Evolutionary conservation across 768 basidiomycete genomes (phyloP).

Genomic region (Boletellus ananas): DNA sequence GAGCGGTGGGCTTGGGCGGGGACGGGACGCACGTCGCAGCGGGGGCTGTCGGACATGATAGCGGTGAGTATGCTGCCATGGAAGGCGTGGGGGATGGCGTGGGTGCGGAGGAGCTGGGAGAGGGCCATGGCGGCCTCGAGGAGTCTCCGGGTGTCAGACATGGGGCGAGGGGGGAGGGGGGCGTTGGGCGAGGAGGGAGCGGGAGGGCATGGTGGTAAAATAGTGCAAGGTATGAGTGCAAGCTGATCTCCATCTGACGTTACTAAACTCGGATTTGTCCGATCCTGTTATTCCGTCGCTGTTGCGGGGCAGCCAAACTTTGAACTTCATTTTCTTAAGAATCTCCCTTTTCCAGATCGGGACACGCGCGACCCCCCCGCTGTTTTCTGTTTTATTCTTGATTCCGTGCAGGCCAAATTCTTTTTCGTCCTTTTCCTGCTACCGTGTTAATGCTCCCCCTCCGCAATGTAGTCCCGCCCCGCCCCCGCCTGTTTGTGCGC

Average conservation of each 20-base stretch:
- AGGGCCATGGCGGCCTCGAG: slow-evolving; percentile 76
- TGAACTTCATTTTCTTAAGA: neutral
- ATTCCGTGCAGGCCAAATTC: slow-evolving; percentile 12
- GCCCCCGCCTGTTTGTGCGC: slow-evolving; percentile 3
- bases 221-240: slow-evolving; percentile 43
- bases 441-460: slow-evolving; percentile 32
- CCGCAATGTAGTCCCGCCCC: slow-evolving; percentile 33
- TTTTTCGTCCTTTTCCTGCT: slow-evolving; percentile 22
- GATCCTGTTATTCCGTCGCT: slow-evolving; percentile 7
- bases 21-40: slow-evolving; percentile 55
- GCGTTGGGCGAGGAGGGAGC: slow-evolving; percentile 28
- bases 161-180: slow-evolving; percentile 25
- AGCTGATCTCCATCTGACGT: slow-evolving; percentile 30
- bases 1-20: neutral
- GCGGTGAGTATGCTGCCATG: slow-evolving; percentile 73
- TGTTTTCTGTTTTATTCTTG: slow-evolving; percentile 16
- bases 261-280: slow-evolving; percentile 29
- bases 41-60: slow-evolving; percentile 59
- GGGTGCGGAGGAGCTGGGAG: slow-evolving; percentile 55
- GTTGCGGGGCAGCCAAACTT: slow-evolving; percentile 17
- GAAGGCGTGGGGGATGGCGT: slow-evolving; percentile 73
- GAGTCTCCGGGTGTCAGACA: slow-evolving; percentile 72
- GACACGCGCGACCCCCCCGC: slow-evolving; percentile 17
- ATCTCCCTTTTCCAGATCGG: slow-evolving; percentile 5
- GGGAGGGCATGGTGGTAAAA: slow-evolving; percentile 55